Percentiles rank a stretch among this genome's conserved stretches.
Conservation (phyloP, 78 protist species). For the Dictyostelium intermedium region DNA sequence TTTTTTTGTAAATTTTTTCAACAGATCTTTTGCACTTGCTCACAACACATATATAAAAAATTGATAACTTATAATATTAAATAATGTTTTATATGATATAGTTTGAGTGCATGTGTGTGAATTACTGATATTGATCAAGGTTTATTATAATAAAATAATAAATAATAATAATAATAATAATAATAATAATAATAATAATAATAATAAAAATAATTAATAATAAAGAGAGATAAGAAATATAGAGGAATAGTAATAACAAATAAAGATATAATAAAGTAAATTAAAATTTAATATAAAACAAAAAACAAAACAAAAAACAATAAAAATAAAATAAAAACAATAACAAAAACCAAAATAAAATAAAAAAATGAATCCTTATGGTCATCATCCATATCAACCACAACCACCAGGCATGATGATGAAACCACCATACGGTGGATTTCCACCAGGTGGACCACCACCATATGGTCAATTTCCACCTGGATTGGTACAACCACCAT, state of each 20-base stretch:
- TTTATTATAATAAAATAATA: no score
- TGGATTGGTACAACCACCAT: not conserved
- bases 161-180: no score
- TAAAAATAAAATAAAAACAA: not conserved
- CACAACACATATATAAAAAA: not conserved
- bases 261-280: not conserved
- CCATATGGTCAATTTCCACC: not conserved
- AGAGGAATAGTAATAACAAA: not conserved
- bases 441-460: not conserved
- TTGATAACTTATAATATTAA: not conserved
- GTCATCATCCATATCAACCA: not conserved
- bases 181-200: no score
- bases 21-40: not conserved
- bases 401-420: conserved; percentile 29
- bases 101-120: no score
- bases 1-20: not conserved
- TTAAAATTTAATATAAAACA: not conserved
- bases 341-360: not conserved
- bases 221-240: not conserved
- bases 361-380: conserved; percentile 4
- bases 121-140: no score
- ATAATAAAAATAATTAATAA: no score
- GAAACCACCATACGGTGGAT: not conserved
- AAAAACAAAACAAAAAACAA: not conserved
- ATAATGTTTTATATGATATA: not conserved